These are phyloP conservation scores for Dioszegia crocea DNA, from an alignment of 768 basidiomycete genomes.

Conservation along the genomic window DNA sequence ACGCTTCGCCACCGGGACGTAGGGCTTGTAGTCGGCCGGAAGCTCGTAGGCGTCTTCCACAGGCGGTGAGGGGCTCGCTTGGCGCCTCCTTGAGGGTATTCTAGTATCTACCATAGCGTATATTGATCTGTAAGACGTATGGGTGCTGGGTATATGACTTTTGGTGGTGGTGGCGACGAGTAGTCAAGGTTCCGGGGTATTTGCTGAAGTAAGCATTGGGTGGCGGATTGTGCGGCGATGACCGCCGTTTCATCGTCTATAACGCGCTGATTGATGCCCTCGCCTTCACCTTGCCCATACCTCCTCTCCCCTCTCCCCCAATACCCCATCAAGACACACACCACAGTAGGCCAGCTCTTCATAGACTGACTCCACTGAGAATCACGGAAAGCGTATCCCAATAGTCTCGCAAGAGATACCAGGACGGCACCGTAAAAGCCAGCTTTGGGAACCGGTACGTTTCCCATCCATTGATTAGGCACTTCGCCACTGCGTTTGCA, in stretches of 20 bases:
- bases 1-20: slow-evolving; percentile 80
- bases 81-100: not conserved
- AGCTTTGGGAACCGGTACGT: not conserved
- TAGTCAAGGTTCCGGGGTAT: not conserved
- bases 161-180: not conserved
- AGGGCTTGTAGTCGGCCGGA: slow-evolving; percentile 65
- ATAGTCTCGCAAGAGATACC: too few species aligned
- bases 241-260: not conserved
- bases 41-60: slow-evolving; percentile 25
- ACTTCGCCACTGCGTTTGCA: too few species aligned
- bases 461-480: too few species aligned
- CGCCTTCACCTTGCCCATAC: too few species aligned
- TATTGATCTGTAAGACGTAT: not conserved
- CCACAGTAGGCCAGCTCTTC: too few species aligned
- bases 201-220: not conserved
- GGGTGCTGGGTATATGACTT: not conserved
- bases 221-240: not conserved
- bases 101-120: not conserved
- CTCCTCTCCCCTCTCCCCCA: too few species aligned
- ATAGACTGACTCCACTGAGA: too few species aligned
- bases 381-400: too few species aligned
- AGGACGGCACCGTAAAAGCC: too few species aligned
- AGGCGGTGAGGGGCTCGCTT: not conserved
- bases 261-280: too few species aligned
- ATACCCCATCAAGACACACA: too few species aligned